Evolutionary conservation across 2,329 filamentous ascomycete genomes (phyloP).

Genomic region (Macrophomina pseudophaseolina): DNA sequence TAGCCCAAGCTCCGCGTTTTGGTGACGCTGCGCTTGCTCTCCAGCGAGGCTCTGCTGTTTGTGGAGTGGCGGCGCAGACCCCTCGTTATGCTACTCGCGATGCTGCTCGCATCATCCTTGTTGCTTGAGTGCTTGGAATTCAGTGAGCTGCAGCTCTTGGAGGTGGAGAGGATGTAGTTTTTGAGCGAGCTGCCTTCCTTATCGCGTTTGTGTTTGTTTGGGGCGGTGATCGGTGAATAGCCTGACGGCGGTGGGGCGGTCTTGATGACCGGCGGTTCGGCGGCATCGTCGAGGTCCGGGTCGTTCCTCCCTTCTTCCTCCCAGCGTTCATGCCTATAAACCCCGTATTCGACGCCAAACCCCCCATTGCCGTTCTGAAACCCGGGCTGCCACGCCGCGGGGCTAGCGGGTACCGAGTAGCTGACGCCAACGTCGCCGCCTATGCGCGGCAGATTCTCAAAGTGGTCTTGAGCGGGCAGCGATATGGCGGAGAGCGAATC

Average conservation of each 20-base stretch:
- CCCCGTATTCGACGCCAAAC: constrained; percentile 76
- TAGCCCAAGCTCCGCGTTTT: constrained; percentile 68
- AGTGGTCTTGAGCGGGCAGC: constrained; percentile 70
- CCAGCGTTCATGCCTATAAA: constrained; percentile 60
- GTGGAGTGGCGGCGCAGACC: constrained; percentile 36
- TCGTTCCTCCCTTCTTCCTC: constrained; percentile 53
- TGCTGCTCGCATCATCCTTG: constrained; percentile 37
- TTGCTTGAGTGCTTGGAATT: constrained; percentile 39
- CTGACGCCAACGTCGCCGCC: constrained; percentile 32
- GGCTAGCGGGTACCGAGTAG: constrained; percentile 39
- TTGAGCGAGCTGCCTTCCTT: constrained; percentile 56
- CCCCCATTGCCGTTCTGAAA: constrained; percentile 40
- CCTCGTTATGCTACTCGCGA: constrained; percentile 49
- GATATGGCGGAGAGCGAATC: constrained; percentile 65
- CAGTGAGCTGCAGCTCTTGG: constrained; percentile 42
- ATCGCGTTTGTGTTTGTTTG: constrained; percentile 56
- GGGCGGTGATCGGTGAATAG: constrained; percentile 72
- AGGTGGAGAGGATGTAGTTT: constrained; percentile 57
- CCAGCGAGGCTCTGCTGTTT: constrained; percentile 41
- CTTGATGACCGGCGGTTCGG: constrained; percentile 69
- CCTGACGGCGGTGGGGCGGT: constrained; percentile 63
- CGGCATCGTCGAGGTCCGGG: constrained; percentile 58
- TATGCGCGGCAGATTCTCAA: constrained; percentile 58
- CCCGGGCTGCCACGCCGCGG: constrained; percentile 27
- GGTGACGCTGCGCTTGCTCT: constrained; percentile 37